Base-by-base conservation (phyloP, 129 eudicot genomes). In the Chrysanthemum makinoi region DNA sequence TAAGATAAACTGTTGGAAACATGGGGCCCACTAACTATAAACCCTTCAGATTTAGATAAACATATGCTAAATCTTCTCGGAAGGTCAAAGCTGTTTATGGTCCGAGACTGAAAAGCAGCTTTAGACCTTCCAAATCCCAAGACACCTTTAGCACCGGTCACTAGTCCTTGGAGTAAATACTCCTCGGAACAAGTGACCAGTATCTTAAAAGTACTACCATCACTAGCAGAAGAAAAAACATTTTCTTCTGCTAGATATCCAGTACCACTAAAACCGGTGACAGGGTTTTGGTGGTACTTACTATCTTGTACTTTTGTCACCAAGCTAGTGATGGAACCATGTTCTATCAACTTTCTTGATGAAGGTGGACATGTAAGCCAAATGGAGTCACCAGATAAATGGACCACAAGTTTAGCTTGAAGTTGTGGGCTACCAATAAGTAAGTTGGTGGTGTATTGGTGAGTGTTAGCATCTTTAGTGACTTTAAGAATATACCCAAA, bases 61-160 rank as follows among this genome's bases (percentile, higher is more conserved):
- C 98, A 89, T 26, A 89, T 19, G 6, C 85, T 57, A 30, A 92
- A 89, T 62, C 69, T 92, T 83, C 96, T 78, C 2, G 64, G 78
- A n/a, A 78, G 50, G 19, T 84, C 85, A 24, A 85, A 72, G 17
- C 60, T 48, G 72, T 62, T 76, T 10, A 84, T 57, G 9, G 83
- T 22, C 28, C 89, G 98, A 3, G 86, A 77, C 2, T 87, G 84
- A 1, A 87, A 85, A 0, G 87, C 81, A 6, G 83, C 44, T 48
- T 88, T 85, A 2, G 89, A 60, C 18, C 80, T 83, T 16, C 96
- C 98, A 0, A 92, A 64, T 28, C 98, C 95, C 46, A 92, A 77
- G 49, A 86, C 72, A n/a, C 98, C 98, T 2, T 63, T 77, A 2
- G 95, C 85, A 10, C 81, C 80, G 14, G 46, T 4, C 10, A 84